These are phyloP conservation scores for Candida manassasensis DNA, from an alignment of 805 yeast species.

Conservation along the genomic window DNA sequence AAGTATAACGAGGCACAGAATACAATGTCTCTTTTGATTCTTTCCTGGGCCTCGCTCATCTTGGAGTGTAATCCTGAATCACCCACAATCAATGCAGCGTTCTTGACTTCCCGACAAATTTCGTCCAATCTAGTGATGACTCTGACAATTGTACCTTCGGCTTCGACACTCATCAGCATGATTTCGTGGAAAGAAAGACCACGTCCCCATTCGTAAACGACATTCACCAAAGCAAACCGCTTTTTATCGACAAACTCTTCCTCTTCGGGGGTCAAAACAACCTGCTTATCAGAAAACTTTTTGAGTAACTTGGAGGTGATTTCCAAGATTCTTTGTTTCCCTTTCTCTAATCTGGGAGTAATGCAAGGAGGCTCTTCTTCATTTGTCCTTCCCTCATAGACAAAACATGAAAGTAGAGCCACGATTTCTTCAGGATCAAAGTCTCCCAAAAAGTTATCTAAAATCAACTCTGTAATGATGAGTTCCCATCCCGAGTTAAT, in stretches of 20 bases:
- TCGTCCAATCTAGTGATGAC: conserved; percentile 94
- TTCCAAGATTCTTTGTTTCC: conserved; percentile 58
- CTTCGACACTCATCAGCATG: conserved; percentile 82
- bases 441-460: conserved; percentile 89
- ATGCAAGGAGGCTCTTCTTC: conserved; percentile 58
- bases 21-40: conserved; percentile 93
- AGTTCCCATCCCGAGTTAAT: conserved; percentile 88
- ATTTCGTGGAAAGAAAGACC: conserved; percentile 88
- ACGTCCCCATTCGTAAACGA: conserved; percentile 97
- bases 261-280: conserved; percentile 77
- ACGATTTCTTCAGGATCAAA: conserved; percentile 95
- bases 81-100: conserved; percentile 92
- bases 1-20: conserved; percentile 93
- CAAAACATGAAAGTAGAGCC: conserved; percentile 88
- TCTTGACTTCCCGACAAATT: conserved; percentile 88
- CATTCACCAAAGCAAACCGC: conserved; percentile 87
- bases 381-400: conserved; percentile 77
- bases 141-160: conserved; percentile 95
- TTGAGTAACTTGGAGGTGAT: conserved; percentile 61
- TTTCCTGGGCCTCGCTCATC: conserved; percentile 89
- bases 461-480: conserved; percentile 78
- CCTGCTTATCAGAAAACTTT: conserved; percentile 63
- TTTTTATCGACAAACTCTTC: conserved; percentile 76
- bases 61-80: conserved; percentile 85
- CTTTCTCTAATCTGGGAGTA: conserved; percentile 78